phyloP scores from a whole-genome alignment of 2,329 filamentous ascomycete species.

The Fusarium odoratissimum region DNA sequence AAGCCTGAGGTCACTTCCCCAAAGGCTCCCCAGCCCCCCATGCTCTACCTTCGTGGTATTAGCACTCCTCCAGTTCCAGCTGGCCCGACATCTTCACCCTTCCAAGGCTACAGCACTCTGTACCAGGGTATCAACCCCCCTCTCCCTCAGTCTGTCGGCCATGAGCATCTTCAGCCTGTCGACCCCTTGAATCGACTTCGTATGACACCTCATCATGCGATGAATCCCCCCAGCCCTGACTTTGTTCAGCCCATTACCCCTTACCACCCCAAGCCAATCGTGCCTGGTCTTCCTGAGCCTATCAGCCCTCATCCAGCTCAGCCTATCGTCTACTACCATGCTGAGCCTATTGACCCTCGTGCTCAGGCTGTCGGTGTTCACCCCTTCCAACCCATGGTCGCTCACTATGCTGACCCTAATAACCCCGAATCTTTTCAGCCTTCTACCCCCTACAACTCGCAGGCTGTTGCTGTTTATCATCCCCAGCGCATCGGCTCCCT shows the following conservation, averaged over 20 bases:
- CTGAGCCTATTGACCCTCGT: background rate
- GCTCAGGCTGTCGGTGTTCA: fast-evolving
- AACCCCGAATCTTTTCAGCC: background rate
- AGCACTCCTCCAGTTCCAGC: fast-evolving
- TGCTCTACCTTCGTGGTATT: background rate
- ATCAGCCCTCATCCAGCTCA: background rate
- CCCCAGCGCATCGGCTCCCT: background rate
- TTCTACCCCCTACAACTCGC: fast-evolving
- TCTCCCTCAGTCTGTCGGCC: background rate
- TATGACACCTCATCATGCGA: background rate
- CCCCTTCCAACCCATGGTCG: background rate
- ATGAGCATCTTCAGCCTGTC: background rate
- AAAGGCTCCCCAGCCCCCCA: background rate
- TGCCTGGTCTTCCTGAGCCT: background rate
- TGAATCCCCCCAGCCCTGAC: background rate
- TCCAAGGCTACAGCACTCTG: background rate
- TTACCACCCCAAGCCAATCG: background rate
- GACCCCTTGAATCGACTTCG: background rate
- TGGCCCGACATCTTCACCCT: background rate
- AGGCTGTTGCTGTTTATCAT: background rate
- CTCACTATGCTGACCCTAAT: fast-evolving
- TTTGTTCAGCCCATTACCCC: background rate
- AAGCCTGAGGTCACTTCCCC: background rate
- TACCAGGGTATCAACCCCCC: background rate
- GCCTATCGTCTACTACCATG: background rate